These are phyloP conservation scores for Abrus precatorius DNA, from an alignment of 306 rosid genomes.

Conservation along the genomic window DNA sequence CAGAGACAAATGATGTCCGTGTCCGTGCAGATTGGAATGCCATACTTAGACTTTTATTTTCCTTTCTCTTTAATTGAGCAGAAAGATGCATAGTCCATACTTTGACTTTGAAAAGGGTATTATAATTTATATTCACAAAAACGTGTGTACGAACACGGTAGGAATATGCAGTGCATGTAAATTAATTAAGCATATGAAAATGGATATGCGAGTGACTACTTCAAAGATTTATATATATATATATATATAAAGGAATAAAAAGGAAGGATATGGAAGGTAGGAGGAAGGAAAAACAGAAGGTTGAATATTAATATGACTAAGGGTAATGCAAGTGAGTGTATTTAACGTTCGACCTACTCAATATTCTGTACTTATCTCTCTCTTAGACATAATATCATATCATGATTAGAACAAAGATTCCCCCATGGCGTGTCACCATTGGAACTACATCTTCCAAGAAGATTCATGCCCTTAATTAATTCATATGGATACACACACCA, in stretches of 20 bases:
- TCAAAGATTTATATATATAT: slow-evolving; percentile 22
- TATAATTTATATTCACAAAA: slow-evolving; percentile 39
- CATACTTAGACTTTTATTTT: not conserved
- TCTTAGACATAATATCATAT: slow-evolving; percentile 53
- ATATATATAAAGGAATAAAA: not conserved
- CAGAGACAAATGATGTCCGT: slow-evolving; percentile 37
- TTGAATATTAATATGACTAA: slow-evolving; percentile 17
- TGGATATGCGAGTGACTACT: slow-evolving; percentile 5
- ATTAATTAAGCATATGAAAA: slow-evolving; percentile 27
- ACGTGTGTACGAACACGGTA: slow-evolving; percentile 61
- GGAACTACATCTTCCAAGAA: slow-evolving; percentile 57
- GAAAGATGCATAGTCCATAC: not conserved
- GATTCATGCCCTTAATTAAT: slow-evolving; percentile 55
- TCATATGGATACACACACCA: slow-evolving; percentile 34
- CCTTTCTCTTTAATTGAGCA: not conserved
- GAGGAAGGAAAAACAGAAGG: slow-evolving; percentile 11
- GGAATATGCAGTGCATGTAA: slow-evolving; percentile 40
- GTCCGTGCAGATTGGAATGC: slow-evolving; percentile 19
- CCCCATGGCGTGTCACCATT: slow-evolving; percentile 49
- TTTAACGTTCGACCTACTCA: slow-evolving; percentile 60
- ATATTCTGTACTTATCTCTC: slow-evolving; percentile 57
- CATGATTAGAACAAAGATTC: slow-evolving; percentile 52
- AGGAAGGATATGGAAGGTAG: not conserved
- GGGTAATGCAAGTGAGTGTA: slow-evolving; percentile 30
- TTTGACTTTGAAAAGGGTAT: slow-evolving; percentile 9